These are phyloP conservation scores for Pseudocercospora crystallina DNA, from an alignment of 2,329 filamentous ascomycete genomes.

Conservation along the genomic window DNA sequence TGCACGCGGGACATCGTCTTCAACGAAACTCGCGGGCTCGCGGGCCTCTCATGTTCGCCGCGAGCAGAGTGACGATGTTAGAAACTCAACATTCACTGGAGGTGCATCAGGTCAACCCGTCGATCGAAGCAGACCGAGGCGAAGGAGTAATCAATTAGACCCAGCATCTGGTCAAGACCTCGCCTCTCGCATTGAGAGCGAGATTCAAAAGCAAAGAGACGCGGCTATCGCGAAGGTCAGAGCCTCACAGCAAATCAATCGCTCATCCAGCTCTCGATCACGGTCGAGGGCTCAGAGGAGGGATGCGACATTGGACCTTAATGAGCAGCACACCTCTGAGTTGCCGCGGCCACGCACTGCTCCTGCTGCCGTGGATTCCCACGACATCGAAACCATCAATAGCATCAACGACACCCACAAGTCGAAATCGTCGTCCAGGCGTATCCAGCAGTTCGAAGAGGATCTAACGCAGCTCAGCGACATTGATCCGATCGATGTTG, in stretches of 20 bases:
- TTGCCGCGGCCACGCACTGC: constrained; percentile 19
- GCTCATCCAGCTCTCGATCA: constrained; percentile 10
- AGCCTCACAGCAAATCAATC: not conserved
- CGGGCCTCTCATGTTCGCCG: no score
- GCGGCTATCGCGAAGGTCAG: constrained; percentile 1
- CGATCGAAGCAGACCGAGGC: no score
- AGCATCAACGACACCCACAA: constrained; percentile 18
- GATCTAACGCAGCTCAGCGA: constrained; percentile 57
- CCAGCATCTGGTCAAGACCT: constrained; percentile 20
- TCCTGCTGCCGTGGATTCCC: constrained; percentile 20
- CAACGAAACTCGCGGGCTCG: no score
- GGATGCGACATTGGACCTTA: not conserved
- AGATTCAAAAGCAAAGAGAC: constrained; percentile 27
- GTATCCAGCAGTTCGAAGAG: constrained; percentile 9
- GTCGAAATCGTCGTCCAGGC: constrained; percentile 12
- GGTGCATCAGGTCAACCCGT: no score
- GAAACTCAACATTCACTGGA: no score
- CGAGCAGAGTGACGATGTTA: no score
- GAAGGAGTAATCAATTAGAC: constrained; percentile 12
- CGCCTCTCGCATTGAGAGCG: constrained; percentile 29
- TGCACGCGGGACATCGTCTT: no score
- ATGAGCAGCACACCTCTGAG: not conserved
- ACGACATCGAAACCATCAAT: constrained; percentile 17
- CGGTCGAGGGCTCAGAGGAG: constrained; percentile 24
- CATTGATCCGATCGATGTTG: constrained; percentile 54